These are phyloP conservation scores for Kluyveromyces nonfermentans DNA, from an alignment of 805 yeast genomes.

Conservation along the genomic window DNA sequence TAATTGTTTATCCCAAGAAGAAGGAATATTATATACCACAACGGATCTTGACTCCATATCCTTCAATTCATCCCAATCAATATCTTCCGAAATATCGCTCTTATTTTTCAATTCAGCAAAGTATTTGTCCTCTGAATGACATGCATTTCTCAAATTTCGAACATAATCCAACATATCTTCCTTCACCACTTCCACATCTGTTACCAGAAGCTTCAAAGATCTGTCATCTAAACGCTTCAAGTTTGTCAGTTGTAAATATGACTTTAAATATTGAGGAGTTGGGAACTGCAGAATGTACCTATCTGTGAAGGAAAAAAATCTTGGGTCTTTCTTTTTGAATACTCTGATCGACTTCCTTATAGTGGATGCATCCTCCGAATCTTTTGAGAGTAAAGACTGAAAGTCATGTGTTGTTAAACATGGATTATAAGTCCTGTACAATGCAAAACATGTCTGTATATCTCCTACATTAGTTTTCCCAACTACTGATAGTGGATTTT, in stretches of 20 bases:
- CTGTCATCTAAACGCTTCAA: constrained; percentile 14
- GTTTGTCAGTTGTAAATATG: constrained; percentile 9
- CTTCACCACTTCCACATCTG: constrained; percentile 1
- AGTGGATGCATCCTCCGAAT: not conserved
- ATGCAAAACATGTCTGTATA: not conserved
- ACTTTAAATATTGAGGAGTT: constrained; percentile 10
- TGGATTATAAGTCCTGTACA: constrained; percentile 18
- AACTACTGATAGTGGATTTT: not conserved
- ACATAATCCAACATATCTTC: not conserved
- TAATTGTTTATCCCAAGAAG: constrained; percentile 2
- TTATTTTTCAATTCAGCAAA: not conserved
- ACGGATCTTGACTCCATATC: constrained; percentile 9
- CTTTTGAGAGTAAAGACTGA: constrained; percentile 9
- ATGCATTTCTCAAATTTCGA: constrained; percentile 1
- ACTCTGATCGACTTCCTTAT: constrained; percentile 8
- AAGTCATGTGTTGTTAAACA: constrained; percentile 16
- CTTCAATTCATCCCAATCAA: not conserved
- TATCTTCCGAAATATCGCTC: not conserved
- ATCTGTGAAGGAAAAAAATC: constrained; percentile 23
- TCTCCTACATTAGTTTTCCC: not conserved
- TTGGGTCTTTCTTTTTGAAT: constrained; percentile 21
- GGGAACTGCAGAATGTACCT: constrained; percentile 18
- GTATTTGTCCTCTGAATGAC: constrained; percentile 2
- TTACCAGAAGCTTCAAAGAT: constrained; percentile 11
- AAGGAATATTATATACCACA: constrained; percentile 25